Conservation (phyloP, 1,284 basidiomycete genomes). For the Kwoniella shivajii region DNA sequence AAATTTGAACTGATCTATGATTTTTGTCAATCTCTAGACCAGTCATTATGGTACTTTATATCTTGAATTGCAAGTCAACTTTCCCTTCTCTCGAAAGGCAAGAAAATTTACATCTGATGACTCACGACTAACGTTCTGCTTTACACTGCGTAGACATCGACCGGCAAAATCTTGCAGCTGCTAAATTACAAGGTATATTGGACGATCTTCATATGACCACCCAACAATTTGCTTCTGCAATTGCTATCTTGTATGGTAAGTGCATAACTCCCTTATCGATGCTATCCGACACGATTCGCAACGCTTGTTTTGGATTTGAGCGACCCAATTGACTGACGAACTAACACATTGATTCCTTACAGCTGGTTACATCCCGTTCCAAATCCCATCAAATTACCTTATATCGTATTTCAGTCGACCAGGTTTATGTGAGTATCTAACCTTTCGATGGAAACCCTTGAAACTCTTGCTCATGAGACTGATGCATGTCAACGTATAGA, state of each 20-base stretch:
- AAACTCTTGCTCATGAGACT: background rate
- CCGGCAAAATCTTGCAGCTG: slow-evolving; percentile 35
- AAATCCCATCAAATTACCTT: slow-evolving; percentile 50
- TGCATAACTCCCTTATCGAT: too few relatives aligned
- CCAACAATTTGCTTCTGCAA: slow-evolving; percentile 43
- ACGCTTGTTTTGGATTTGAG: too few relatives aligned
- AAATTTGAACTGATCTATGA: too few relatives aligned
- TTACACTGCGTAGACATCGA: slow-evolving; percentile 18
- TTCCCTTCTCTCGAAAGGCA: background rate
- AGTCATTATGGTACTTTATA: slow-evolving; percentile 24
- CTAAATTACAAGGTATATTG: slow-evolving; percentile 36
- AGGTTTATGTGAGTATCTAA: slow-evolving; percentile 26
- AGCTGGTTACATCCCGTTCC: slow-evolving; percentile 46
- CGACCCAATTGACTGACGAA: too few relatives aligned
- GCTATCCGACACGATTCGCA: too few relatives aligned
- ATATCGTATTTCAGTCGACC: slow-evolving; percentile 35
- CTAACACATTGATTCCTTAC: background rate
- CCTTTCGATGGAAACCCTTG: too few relatives aligned
- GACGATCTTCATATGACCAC: slow-evolving; percentile 36
- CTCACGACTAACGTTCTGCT: background rate
- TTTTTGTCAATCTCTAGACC: too few relatives aligned
- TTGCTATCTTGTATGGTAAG: slow-evolving; percentile 50
- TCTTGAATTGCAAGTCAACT: slow-evolving; percentile 32
- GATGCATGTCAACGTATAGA: slow-evolving; percentile 24
- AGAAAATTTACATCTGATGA: background rate